Base-by-base conservation (phyloP, 352 stramenopile genomes). In the Pythium dissimile region DNA sequence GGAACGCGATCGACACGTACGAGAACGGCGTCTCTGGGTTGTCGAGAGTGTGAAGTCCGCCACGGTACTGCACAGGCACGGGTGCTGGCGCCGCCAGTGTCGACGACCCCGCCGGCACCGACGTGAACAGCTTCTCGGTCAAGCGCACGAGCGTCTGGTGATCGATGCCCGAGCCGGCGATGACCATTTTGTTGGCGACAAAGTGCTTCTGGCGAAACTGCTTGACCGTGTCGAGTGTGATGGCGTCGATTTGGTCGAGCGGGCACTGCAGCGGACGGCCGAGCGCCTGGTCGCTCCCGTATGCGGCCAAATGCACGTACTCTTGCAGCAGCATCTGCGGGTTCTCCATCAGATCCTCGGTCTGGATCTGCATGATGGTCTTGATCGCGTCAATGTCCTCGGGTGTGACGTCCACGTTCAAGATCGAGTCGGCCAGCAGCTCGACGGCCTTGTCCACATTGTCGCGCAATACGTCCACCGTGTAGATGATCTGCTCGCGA, bases 401-500 rank as follows among this genome's bases (percentile, higher is more conserved):
- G 0, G 77, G 62, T 9, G 84, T 45, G 7, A 97, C 65, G 28
- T 92, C 64, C 2, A 91, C 82, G 53, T 92, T 80, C 10, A 94
- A 65, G 54, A 98, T 77, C 13, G 86, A 86, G 59, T 97, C 91
- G 2, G 86, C 81, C 16, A 99, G 72, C 51, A 99, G 71, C 57
- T 95, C 79, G 43, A 98, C 76, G 1, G 89, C 95, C 37, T 83
- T 73, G 35, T 89, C 76, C 7, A 98, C 83, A 62, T 98, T 98
- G 62, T 98, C 94, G 37, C 96, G 85, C 38, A 99, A 72, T 41
- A 98, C 71, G 71, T 99, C 96, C 57, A 98, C 88, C 59, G 91
- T 98, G 73, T 98, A 98, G 43, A 99, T 91, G 59, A 98, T 97
- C 77, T 99, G 94, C 67, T 99, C 96, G 43, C 96, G 80, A 30